A percentile compares a stretch with the other conserved stretches of the same genome.
phyloP scores from a whole-genome alignment of 2,329 filamentous ascomycete species.

The Penicillium vulpinum region DNA sequence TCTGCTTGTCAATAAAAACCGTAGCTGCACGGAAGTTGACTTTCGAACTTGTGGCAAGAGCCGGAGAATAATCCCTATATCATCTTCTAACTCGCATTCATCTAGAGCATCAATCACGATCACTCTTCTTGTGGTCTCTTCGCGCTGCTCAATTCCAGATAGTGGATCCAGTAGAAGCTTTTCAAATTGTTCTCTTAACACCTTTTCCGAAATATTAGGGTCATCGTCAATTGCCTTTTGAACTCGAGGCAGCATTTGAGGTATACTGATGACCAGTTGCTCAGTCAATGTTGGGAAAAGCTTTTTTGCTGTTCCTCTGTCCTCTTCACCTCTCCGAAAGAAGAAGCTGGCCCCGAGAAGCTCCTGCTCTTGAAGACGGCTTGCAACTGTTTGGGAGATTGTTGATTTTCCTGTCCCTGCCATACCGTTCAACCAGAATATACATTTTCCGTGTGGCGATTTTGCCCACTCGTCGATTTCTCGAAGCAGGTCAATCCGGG shows the following conservation, averaged over 20 bases:
- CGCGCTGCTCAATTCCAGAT: not conserved
- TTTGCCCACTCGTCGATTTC: too few species aligned
- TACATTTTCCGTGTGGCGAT: too few species aligned
- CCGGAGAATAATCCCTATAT: conserved; percentile 24
- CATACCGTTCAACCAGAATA: too few species aligned
- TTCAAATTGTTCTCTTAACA: conserved; percentile 30
- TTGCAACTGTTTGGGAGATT: not conserved
- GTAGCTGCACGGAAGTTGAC: conserved; percentile 17
- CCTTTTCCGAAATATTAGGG: conserved; percentile 27
- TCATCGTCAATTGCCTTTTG: conserved; percentile 26
- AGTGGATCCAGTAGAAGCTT: conserved; percentile 31
- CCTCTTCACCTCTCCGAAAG: not conserved
- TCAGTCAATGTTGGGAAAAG: conserved; percentile 19
- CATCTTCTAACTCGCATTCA: conserved; percentile 26
- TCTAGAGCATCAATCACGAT: conserved; percentile 34
- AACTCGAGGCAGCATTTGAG: conserved; percentile 26
- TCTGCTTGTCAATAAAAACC: conserved; percentile 31
- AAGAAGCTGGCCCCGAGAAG: not conserved
- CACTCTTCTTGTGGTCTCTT: conserved; percentile 3
- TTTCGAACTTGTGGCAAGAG: conserved; percentile 20
- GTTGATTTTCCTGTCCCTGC: too few species aligned
- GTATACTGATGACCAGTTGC: conserved; percentile 35
- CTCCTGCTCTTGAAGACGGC: not conserved
- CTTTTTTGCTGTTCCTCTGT: not conserved
- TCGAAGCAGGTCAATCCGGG: not conserved